A percentile compares a stretch with the other conserved stretches of the same genome.
Evolutionary conservation across 306 rosid genomes (phyloP).

Genomic region (Cicer yamashitae): DNA sequence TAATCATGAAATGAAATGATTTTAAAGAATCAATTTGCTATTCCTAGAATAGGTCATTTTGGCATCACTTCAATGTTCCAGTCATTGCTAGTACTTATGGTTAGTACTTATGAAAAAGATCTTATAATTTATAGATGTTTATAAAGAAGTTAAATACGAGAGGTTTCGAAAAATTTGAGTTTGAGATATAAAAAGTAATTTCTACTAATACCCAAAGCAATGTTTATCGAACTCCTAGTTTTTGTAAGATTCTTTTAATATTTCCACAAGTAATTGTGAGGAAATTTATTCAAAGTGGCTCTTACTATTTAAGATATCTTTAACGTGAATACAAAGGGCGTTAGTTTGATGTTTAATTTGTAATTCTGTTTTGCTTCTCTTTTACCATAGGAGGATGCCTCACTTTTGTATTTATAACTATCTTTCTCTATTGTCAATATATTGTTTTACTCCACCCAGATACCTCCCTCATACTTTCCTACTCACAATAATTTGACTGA

Average conservation of each 20-base stretch:
- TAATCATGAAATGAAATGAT: not conserved
- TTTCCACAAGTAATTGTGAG: not conserved
- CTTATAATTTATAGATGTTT: not conserved
- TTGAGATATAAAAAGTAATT: not conserved
- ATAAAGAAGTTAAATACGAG: not conserved
- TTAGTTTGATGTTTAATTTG: slow-evolving; percentile 26
- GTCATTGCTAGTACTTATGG: not conserved
- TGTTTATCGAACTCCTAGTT: not conserved
- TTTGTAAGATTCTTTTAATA: not conserved
- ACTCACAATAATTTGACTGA: slow-evolving; percentile 3
- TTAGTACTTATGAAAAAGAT: not conserved
- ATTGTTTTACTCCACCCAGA: not conserved
- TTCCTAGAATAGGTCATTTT: slow-evolving; percentile 18
- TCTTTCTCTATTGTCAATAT: slow-evolving; percentile 18
- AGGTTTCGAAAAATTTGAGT: not conserved
- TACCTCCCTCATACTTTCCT: slow-evolving; percentile 16
- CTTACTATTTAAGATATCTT: not conserved
- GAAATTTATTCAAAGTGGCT: not conserved
- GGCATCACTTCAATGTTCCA: slow-evolving; percentile 11
- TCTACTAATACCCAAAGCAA: not conserved
- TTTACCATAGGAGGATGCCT: slow-evolving; percentile 35
- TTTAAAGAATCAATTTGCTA: slow-evolving; percentile 9
- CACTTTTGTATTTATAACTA: not conserved
- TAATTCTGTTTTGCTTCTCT: slow-evolving; percentile 4
- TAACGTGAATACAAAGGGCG: not conserved